Percentiles rank a stretch among this genome's conserved stretches.
These are phyloP conservation scores for Trichomonascaceae sp. DNA, from an alignment of 1,139 yeast genomes.

Conservation along the genomic window DNA sequence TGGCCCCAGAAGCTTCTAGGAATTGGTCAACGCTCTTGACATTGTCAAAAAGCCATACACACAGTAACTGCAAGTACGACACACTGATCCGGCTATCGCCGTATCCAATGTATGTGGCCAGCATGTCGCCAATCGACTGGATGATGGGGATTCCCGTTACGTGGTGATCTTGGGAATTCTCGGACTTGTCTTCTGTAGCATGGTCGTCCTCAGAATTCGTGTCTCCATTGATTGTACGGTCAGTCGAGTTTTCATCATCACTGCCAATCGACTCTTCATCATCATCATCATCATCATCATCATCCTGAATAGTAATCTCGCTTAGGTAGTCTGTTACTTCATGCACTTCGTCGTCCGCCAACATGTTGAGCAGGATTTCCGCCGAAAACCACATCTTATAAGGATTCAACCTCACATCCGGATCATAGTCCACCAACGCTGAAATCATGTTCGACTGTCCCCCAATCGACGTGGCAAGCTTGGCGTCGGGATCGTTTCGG, in stretches of 20 bases:
- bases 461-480: constrained; percentile 2
- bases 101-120: constrained; percentile 50
- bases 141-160: constrained; percentile 75
- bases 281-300: no score
- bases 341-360: constrained; percentile 34
- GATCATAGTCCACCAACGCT: constrained; percentile 64
- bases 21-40: constrained; percentile 64
- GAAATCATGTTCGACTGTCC: constrained; percentile 42
- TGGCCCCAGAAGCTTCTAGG: constrained; percentile 48
- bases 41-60: constrained; percentile 72
- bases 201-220: no score
- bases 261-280: no score
- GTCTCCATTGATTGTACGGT: no score
- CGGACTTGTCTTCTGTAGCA: no score
- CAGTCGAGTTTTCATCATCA: no score
- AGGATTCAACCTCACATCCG: constrained; percentile 67
- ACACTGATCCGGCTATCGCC: constrained; percentile 67
- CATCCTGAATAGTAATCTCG: constrained; percentile 48
- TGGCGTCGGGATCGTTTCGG: background rate
- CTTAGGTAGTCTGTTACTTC: constrained; percentile 41
- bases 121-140: constrained; percentile 67
- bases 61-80: constrained; percentile 65
- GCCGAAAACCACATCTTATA: constrained; percentile 82
- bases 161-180: no score
- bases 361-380: constrained; percentile 46